Evolutionary conservation across 192 early-diverging fungal species (phyloP), one percentile per base, ranked within the genome.

Genomic region (Rhizoclosmatium globosum): DNA sequence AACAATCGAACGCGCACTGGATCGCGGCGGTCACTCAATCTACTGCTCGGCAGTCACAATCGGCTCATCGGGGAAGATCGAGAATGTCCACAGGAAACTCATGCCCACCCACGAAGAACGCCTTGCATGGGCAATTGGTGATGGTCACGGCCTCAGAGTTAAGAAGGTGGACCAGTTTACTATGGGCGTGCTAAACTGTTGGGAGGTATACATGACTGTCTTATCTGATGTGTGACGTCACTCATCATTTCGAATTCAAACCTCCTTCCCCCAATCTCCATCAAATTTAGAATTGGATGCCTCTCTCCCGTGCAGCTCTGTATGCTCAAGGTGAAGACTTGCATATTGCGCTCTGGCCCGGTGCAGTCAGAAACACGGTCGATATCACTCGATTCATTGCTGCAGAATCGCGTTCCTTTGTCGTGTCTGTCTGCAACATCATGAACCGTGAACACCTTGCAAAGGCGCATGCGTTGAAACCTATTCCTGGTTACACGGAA

Each of bases 11-110:
- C 56, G 72, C 58, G 59, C 42, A 4, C 38, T 31, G 6, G 66
- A 68, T 41, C 23, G 66, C 9, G 46, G 66, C 66, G 57, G 58
- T 15, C 57, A 60, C 45, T 67, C 64, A 6, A 61, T 76, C 41
- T 76, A 76, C 46, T 76, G 74, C 74, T 46, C 74, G 46, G 74
- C 74, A 1, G 45, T 76, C 11, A 76, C 74, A 13, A 76, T 76
- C 17, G 42, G 23, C 9, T 11, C 41, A 11, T 17, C 61, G 43
- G 74, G 74, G 2, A 53, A 13, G 4, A 44, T 76, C 31, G 60
- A 41, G 57, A 67, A 56, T 47, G 74, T 62, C 31, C 74, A 76
- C 41, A 13, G 74, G 13, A 76, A 76, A 43, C 47, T 76, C 2
- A 67, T 76, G 62, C 74, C 74, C 13, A 76, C 74, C 7, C 41